Percentiles rank a stretch among this genome's conserved stretches.
Conservation (phyloP, 805 yeast species). For the Lipomyces orientalis region DNA sequence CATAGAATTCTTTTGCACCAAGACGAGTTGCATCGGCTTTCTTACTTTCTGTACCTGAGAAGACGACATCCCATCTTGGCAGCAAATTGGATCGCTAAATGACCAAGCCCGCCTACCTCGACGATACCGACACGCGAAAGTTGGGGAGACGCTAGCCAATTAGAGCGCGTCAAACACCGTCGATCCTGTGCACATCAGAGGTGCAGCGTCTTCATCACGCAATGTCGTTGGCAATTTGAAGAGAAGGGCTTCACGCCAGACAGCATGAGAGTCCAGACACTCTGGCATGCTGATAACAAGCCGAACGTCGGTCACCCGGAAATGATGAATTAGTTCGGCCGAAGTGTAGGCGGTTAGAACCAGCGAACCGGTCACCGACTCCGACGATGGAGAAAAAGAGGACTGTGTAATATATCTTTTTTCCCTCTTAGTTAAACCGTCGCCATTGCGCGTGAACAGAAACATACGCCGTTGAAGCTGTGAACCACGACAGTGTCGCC, state of each 20-base stretch:
- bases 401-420: not conserved
- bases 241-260: conserved; percentile 61
- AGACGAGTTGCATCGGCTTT: conserved; percentile 55
- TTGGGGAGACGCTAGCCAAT: conserved; percentile 44
- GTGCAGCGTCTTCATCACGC: conserved; percentile 55
- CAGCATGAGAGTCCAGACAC: conserved; percentile 47
- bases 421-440: not conserved
- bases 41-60: conserved; percentile 58
- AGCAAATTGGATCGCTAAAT: conserved; percentile 61
- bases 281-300: conserved; percentile 1
- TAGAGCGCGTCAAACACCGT: conserved; percentile 66
- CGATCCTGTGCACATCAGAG: conserved; percentile 70
- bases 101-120: conserved; percentile 65
- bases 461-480: not conserved
- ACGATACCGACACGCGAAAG: conserved; percentile 53
- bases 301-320: not conserved
- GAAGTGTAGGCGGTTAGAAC: not conserved
- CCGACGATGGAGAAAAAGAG: not conserved
- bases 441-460: not conserved
- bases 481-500: not conserved
- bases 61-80: conserved; percentile 65
- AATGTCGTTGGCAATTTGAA: conserved; percentile 59
- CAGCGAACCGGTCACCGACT: not conserved
- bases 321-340: not conserved
- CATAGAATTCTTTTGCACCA: conserved; percentile 61